These are phyloP conservation scores for Halophytophthora polymorphica DNA, from an alignment of 352 stramenopile species.

Conservation along the genomic window DNA sequence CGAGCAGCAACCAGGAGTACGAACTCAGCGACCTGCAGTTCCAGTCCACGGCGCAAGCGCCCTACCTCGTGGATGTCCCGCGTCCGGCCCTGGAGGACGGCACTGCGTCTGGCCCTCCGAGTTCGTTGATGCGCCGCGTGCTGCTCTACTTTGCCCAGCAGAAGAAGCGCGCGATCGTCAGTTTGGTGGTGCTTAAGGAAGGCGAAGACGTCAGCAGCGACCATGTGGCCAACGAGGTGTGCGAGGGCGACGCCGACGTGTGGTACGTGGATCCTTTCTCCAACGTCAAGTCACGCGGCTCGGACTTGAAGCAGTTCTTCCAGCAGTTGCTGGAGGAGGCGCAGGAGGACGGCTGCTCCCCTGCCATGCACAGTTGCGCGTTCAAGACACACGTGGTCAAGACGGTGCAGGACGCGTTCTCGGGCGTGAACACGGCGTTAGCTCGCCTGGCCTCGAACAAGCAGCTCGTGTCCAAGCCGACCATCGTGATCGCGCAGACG, in stretches of 20 bases:
- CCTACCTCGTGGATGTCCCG: slow-evolving; percentile 54
- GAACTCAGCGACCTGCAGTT: slow-evolving; percentile 71
- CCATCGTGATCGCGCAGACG: slow-evolving; percentile 88
- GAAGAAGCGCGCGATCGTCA: slow-evolving; percentile 58
- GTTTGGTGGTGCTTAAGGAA: slow-evolving; percentile 46
- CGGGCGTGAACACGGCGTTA: slow-evolving; percentile 84
- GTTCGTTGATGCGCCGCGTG: slow-evolving; percentile 45
- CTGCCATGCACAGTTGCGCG: slow-evolving; percentile 40
- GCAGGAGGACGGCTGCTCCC: slow-evolving; percentile 23
- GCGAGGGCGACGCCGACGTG: slow-evolving; percentile 45
- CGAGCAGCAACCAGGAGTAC: slow-evolving; percentile 44
- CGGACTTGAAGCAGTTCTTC: slow-evolving; percentile 55
- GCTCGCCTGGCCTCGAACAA: slow-evolving; percentile 83
- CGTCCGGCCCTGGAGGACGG: slow-evolving; percentile 8
- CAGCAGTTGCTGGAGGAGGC: slow-evolving; percentile 42
- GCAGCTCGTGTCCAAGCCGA: slow-evolving; percentile 51
- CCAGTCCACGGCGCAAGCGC: slow-evolving; percentile 59
- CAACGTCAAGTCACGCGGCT: slow-evolving; percentile 41
- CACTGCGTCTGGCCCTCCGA: slow-evolving; percentile 1
- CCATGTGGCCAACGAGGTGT: slow-evolving; percentile 7
- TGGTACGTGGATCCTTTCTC: slow-evolving; percentile 76
- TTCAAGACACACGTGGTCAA: slow-evolving; percentile 81
- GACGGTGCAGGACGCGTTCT: slow-evolving; percentile 75
- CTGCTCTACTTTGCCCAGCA: slow-evolving; percentile 74
- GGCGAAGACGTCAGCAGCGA: slow-evolving; percentile 20